phyloP scores from a whole-genome alignment of 805 yeast genomes.

The Metschnikowia rubicola region DNA sequence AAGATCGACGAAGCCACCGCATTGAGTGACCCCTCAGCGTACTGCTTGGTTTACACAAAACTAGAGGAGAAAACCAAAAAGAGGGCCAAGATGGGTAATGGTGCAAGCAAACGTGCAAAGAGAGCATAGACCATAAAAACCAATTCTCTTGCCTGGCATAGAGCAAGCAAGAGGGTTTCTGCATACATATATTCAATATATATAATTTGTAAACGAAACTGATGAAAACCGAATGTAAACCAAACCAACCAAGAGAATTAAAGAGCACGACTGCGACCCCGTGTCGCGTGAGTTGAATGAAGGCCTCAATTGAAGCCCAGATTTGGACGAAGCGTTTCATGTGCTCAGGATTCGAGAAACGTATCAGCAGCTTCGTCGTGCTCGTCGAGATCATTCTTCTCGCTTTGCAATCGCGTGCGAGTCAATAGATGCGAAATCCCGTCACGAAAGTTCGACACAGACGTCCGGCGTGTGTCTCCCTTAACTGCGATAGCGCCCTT shows the following conservation, averaged over 20 bases:
- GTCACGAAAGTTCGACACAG: constrained; percentile 9
- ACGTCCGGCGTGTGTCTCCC: background rate
- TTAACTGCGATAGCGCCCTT: background rate
- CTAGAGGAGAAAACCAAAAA: constrained; percentile 50
- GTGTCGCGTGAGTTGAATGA: background rate
- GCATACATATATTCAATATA: constrained; percentile 7
- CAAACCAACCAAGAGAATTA: background rate
- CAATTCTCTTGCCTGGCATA: background rate
- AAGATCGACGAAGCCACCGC: constrained; percentile 69
- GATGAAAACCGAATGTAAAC: background rate
- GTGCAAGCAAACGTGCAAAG: background rate
- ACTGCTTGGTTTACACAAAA: constrained; percentile 81
- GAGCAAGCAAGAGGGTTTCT: background rate
- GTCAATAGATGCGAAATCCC: constrained; percentile 5
- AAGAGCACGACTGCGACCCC: background rate
- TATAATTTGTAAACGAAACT: background rate
- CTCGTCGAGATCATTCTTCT: constrained; percentile 17
- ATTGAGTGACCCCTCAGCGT: constrained; percentile 82
- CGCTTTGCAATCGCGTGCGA: constrained; percentile 3
- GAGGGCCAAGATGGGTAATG: constrained; percentile 1
- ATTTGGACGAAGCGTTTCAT: background rate
- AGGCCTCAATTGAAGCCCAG: background rate
- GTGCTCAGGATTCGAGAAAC: constrained; percentile 13
- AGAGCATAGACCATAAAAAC: background rate
- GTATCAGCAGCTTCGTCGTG: constrained; percentile 15